phyloP scores from a whole-genome alignment of 371 early-diverging fungal genomes.

The Cokeromyces recurvatus region DNA sequence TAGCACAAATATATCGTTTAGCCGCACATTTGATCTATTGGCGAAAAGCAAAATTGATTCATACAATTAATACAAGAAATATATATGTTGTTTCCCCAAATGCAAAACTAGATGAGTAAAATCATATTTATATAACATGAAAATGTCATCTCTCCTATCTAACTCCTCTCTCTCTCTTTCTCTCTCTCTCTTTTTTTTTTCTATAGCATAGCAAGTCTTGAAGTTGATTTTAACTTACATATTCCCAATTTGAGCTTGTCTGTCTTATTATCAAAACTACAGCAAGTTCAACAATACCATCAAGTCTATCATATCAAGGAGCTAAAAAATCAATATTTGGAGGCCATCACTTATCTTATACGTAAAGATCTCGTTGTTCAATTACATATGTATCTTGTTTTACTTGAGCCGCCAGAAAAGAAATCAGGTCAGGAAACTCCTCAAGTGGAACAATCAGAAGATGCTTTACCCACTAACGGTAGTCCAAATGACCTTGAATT shows the following conservation, averaged over 20 bases:
- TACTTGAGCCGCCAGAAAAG: conserved; percentile 49
- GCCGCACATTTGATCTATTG: conserved; percentile 91
- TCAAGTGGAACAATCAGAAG: conserved; percentile 5
- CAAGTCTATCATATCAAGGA: conserved; percentile 64
- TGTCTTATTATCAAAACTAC: conserved; percentile 66
- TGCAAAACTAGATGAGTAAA: conserved; percentile 54
- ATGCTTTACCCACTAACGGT: conserved; percentile 4
- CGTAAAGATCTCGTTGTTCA: conserved; percentile 76
- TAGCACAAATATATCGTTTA: conserved; percentile 83
- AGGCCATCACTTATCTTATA: conserved; percentile 77
- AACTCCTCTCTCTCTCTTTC: neutral
- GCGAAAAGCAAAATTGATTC: conserved; percentile 84
- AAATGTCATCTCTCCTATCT: neutral
- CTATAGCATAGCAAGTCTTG: conserved; percentile 43
- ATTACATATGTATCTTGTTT: conserved; percentile 76
- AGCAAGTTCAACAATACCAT: conserved; percentile 68
- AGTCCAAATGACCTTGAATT: conserved; percentile 31
- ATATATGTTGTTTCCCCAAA: conserved; percentile 77
- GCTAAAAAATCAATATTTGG: conserved; percentile 66
- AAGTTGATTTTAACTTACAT: conserved; percentile 59
- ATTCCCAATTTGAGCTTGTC: conserved; percentile 69
- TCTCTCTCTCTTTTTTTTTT: too few species aligned
- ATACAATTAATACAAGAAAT: conserved; percentile 72
- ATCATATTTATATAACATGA: conserved; percentile 40
- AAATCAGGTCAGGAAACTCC: conserved; percentile 7